These are phyloP conservation scores for Lenwebbia sp. DNA, from an alignment of 345 rosid species.

Conservation along the genomic window DNA sequence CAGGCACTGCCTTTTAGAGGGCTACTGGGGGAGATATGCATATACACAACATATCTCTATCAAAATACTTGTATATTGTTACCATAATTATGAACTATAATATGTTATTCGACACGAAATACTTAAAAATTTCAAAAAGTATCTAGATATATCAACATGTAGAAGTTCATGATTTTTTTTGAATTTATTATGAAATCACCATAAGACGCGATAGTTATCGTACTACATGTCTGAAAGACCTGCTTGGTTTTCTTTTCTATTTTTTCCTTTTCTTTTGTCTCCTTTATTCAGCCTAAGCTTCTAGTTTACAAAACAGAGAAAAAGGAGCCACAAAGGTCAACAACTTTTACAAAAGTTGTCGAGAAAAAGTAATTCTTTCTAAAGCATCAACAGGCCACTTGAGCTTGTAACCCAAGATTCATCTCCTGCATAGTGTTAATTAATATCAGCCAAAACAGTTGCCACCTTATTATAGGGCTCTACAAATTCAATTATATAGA, in stretches of 20 bases:
- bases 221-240: background rate
- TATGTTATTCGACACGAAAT: background rate
- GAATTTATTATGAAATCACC: background rate
- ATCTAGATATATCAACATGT: background rate
- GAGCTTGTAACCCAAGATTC: conserved; percentile 2
- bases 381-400: background rate
- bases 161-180: background rate
- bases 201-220: background rate
- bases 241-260: background rate
- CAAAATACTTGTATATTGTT: background rate
- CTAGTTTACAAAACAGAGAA: background rate
- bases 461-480: background rate
- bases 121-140: background rate
- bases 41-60: background rate
- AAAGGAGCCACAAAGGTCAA: background rate
- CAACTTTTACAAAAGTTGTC: conserved; percentile 2
- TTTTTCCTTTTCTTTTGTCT: background rate
- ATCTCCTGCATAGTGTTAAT: background rate
- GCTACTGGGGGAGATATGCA: background rate
- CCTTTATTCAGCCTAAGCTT: background rate
- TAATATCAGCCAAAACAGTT: background rate
- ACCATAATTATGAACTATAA: background rate
- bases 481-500: background rate
- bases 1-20: background rate
- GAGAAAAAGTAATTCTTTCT: background rate